These are phyloP conservation scores for Vigna hirtella DNA, from an alignment of 306 rosid species.

Conservation along the genomic window DNA sequence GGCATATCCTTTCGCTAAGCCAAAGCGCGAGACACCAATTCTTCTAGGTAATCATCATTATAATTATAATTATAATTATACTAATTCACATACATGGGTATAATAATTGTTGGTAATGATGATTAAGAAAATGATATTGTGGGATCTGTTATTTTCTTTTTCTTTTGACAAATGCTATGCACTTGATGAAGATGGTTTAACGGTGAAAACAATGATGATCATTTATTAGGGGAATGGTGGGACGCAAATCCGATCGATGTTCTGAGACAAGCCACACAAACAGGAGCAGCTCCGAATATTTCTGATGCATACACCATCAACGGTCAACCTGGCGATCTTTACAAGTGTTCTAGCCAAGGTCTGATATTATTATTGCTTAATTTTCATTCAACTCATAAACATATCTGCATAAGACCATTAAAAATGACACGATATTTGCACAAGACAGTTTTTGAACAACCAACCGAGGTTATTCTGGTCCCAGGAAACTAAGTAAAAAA, in stretches of 20 bases:
- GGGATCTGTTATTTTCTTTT: background rate
- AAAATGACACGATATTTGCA: no score
- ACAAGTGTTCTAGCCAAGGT: slow-evolving; percentile 86
- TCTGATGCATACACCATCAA: slow-evolving; percentile 93
- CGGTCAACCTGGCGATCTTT: slow-evolving; percentile 97
- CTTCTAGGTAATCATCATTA: slow-evolving; percentile 65
- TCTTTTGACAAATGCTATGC: slow-evolving; percentile 7
- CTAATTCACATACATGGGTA: background rate
- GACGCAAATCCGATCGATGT: slow-evolving; percentile 84
- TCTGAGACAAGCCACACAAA: slow-evolving; percentile 65
- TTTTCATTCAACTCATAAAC: background rate
- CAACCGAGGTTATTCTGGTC: background rate
- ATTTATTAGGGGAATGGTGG: slow-evolving; percentile 92
- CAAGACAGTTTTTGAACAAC: background rate
- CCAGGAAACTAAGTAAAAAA: background rate
- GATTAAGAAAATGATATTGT: slow-evolving; percentile 9
- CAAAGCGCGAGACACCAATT: slow-evolving; percentile 74
- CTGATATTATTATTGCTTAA: background rate
- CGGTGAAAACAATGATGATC: background rate
- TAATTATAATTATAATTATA: background rate
- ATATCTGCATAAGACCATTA: background rate
- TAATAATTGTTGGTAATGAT: background rate
- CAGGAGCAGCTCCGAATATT: slow-evolving; percentile 78
- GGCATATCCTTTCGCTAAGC: slow-evolving; percentile 78
- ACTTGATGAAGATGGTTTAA: slow-evolving; percentile 25